Evolutionary conservation across 2,329 filamentous ascomycete species (phyloP).

Genomic region (Fonsecaea erecta): DNA sequence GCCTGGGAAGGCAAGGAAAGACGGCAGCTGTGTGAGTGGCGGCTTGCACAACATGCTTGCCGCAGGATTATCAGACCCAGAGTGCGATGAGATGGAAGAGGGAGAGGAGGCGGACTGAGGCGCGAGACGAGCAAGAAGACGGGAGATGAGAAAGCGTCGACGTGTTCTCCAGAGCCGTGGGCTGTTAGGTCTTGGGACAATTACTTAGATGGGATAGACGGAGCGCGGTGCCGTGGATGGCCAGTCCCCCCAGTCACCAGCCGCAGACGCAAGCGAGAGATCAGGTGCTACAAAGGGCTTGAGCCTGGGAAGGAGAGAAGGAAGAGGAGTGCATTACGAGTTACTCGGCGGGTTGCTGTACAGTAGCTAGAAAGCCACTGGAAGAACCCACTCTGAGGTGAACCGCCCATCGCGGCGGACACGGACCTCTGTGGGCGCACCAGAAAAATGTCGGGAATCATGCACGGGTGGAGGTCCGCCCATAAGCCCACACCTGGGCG

Average conservation of each 20-base stretch:
- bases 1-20: conserved; percentile 13
- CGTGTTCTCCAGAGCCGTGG: neutral
- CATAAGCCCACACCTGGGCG: neutral
- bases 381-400: neutral
- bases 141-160: conserved; percentile 6
- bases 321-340: neutral
- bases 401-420: neutral
- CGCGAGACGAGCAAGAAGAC: neutral
- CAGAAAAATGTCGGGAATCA: neutral
- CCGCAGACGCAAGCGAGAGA: conserved; percentile 1
- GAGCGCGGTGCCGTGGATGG: neutral
- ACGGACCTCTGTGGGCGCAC: neutral
- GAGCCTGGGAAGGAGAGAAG: neutral
- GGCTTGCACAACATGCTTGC: conserved; percentile 28
- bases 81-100: neutral
- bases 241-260: neutral
- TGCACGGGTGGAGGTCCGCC: neutral
- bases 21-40: conserved; percentile 12
- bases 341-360: neutral
- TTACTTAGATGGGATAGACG: conserved; percentile 7
- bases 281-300: neutral
- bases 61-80: neutral
- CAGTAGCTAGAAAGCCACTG: neutral
- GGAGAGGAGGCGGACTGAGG: neutral
- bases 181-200: conserved; percentile 9